Evolutionary conservation across 192 early-diverging fungal genomes (phyloP).

Genomic region (Glomus cerebriforme): DNA sequence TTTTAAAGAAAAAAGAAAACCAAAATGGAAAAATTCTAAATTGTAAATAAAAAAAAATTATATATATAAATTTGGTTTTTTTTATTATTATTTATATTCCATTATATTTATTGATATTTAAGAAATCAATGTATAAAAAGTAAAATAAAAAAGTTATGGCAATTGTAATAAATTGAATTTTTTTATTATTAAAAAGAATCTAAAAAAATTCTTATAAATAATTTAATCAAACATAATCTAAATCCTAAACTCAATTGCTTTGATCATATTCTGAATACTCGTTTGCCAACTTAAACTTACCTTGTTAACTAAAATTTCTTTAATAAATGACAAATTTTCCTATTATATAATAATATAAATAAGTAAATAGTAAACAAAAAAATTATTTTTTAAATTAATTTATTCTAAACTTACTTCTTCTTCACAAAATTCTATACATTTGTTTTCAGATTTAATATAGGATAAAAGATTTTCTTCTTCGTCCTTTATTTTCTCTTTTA

Average conservation of each 20-base stretch:
- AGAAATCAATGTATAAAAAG: too few species aligned
- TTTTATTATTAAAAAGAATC: too few species aligned
- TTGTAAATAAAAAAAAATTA: background rate
- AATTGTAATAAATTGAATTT: too few species aligned
- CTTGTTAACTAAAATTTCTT: background rate
- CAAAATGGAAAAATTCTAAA: slow-evolving; percentile 40
- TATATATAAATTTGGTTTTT: too few species aligned
- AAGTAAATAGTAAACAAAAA: background rate
- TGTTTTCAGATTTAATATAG: background rate
- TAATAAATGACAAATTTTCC: background rate
- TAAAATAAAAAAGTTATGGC: too few species aligned
- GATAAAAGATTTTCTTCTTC: background rate
- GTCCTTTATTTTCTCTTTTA: background rate
- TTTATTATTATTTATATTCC: too few species aligned
- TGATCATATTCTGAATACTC: background rate
- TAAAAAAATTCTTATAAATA: background rate
- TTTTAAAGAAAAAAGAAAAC: slow-evolving; percentile 44
- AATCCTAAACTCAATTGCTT: background rate
- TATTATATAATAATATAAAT: background rate
- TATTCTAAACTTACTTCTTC: background rate
- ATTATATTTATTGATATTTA: too few species aligned
- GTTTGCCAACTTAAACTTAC: background rate
- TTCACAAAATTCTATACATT: background rate
- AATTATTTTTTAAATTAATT: background rate
- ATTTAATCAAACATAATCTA: background rate